Conservation (phyloP, 768 basidiomycete species). For the Melanogaster broomeanus region DNA sequence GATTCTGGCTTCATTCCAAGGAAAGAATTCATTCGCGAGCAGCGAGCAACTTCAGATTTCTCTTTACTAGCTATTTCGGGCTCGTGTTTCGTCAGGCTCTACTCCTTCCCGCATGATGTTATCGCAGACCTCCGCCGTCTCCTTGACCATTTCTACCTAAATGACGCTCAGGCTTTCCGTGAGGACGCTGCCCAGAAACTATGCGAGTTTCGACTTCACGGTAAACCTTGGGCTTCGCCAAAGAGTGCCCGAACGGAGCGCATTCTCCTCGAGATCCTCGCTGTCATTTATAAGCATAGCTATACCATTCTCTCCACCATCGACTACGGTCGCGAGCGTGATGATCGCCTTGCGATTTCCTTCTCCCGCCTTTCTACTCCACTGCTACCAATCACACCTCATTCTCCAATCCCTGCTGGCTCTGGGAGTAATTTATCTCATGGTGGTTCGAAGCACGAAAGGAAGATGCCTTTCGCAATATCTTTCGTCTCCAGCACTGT, state of each 20-base stretch:
- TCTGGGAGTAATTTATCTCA: constrained; percentile 42
- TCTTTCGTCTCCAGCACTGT: constrained; percentile 69
- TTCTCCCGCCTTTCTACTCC: constrained; percentile 55
- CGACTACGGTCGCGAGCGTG: constrained; percentile 76
- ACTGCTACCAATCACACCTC: constrained; percentile 38
- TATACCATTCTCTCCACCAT: constrained; percentile 66
- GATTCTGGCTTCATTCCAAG: constrained; percentile 63
- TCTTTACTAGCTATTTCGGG: constrained; percentile 70
- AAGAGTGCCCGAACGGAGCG: constrained; percentile 68
- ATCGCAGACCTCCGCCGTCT: constrained; percentile 55
- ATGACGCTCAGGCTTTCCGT: constrained; percentile 47
- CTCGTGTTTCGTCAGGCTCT: constrained; percentile 64
- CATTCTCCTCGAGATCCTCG: constrained; percentile 66
- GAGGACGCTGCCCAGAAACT: constrained; percentile 60
- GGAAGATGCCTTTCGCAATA: constrained; percentile 62
- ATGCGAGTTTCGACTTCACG: constrained; percentile 65
- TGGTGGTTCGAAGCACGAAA: constrained; percentile 32
- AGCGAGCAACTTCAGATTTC: constrained; percentile 57
- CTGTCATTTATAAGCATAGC: constrained; percentile 61
- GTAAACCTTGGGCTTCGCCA: constrained; percentile 72
- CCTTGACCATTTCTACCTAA: constrained; percentile 47
- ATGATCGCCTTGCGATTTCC: constrained; percentile 70
- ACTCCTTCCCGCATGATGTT: constrained; percentile 61
- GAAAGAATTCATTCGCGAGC: constrained; percentile 71
- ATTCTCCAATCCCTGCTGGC: constrained; percentile 40